A percentile compares a stretch with the other conserved stretches of the same genome.
Conservation (phyloP, 2,329 filamentous ascomycete genomes). For the Blastomyces percursus region DNA sequence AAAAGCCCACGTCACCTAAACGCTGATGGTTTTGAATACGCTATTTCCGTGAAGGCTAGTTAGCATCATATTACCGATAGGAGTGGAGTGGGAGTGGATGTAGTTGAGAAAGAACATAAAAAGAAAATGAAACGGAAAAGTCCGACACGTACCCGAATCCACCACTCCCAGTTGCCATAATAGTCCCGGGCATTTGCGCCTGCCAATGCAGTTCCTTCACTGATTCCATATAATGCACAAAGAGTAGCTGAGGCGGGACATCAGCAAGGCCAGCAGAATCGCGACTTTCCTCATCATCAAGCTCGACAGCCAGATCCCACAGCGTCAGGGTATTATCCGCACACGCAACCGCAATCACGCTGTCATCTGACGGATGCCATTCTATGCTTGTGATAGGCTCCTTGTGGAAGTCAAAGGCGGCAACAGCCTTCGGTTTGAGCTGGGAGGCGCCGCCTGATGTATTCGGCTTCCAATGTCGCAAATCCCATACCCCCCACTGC, state of each 20-base stretch:
- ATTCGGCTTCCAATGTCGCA: constrained; percentile 81
- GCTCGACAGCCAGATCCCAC: constrained; percentile 92
- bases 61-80: neutral
- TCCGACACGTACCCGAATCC: constrained; percentile 54
- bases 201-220: constrained; percentile 98
- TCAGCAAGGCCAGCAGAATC: constrained; percentile 70
- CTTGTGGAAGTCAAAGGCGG: constrained; percentile 88
- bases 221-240: constrained; percentile 91
- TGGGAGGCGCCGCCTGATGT: constrained; percentile 37
- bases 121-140: neutral
- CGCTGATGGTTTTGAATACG: constrained; percentile 73
- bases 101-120: constrained; percentile 7
- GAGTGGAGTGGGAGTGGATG: neutral
- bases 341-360: constrained; percentile 81
- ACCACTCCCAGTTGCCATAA: constrained; percentile 82
- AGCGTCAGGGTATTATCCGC: constrained; percentile 90
- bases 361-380: constrained; percentile 97
- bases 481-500: constrained; percentile 90
- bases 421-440: constrained; percentile 64
- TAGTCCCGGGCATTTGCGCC: constrained; percentile 78
- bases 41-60: constrained; percentile 31
- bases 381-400: constrained; percentile 93
- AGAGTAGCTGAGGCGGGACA: constrained; percentile 86
- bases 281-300: constrained; percentile 93
- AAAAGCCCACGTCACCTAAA: constrained; percentile 36